Evolutionary conservation across 495 filamentous ascomycete genomes (phyloP), one percentile per base, ranked within the genome.

Genomic region (Aspergillus hancockii): DNA sequence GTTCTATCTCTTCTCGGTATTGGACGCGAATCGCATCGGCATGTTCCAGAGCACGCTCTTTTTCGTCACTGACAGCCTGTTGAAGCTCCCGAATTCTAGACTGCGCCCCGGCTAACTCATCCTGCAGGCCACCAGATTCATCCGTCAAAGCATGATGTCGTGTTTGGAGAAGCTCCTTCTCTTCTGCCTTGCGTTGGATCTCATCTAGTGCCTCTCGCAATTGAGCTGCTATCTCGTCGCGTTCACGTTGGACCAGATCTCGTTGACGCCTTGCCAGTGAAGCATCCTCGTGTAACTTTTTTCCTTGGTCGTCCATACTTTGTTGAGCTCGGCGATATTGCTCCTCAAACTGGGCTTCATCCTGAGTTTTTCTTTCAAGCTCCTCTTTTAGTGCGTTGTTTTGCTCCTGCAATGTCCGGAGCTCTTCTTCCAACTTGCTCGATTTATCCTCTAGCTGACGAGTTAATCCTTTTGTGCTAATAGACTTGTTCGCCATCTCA

Each of bases 401-500:
- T 49, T 88, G 82, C 55, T 86, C 79, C 36, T 83, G 81, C 49
- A 91, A 72, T 13, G 78, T 74, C 43, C 77, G 79, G 14, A 90
- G 68, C 60, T 93, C 86, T 52, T 79, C 73, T 59, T 91, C 84
- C 21, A 93, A 75, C 51, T 83, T 83, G 56, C 80, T 74, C 4
- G 82, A 78, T 67, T 85, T 87, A 57, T 90, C 86, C 64, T 93
- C 90, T 18, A 90, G 82, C 71, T 91, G 89, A 38, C 88, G 82
- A 49, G 84, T 87, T 14, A 90, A 77, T n/a, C 87, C 88, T 67
- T 88, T 92, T 28, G 88, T 88, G 22, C 83, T 86, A 54, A 92
- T 81, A 0, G 88, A 91, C 67, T 90, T 92, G 68, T 92, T 87
- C 8, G 87, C 79, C 79, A 92, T 85, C 62, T 93, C 89, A 47